A percentile compares a stretch with the other conserved stretches of the same genome.
Conservation (phyloP, 2,329 filamentous ascomycete species). For the Pseudogymnoascus destructans region DNA sequence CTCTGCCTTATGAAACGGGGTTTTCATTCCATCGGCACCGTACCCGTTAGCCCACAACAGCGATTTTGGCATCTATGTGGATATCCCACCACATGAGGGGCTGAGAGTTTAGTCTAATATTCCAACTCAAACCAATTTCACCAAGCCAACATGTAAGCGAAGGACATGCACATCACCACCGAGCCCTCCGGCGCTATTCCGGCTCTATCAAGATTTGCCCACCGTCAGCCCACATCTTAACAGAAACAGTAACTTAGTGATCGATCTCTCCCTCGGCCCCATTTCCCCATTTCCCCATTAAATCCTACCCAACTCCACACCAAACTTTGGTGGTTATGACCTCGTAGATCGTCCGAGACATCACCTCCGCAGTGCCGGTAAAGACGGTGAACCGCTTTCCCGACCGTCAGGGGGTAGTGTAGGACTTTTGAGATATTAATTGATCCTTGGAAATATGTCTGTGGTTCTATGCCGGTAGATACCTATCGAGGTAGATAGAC, state of each 20-base stretch:
- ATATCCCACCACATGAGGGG: background rate
- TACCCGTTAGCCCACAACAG: background rate
- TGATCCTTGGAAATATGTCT: too few relatives aligned
- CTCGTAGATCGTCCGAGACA: background rate
- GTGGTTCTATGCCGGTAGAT: background rate
- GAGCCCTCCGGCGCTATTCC: background rate
- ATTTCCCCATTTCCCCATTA: background rate
- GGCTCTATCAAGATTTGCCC: background rate
- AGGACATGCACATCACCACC: background rate
- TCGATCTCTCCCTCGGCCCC: background rate
- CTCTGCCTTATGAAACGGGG: background rate
- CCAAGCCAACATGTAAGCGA: background rate
- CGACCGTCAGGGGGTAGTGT: background rate
- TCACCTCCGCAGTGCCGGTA: background rate
- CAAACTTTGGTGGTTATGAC: background rate
- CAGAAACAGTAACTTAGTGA: background rate
- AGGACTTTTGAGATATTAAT: too few relatives aligned
- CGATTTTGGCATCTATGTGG: background rate
- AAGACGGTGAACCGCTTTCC: background rate
- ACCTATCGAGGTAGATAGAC: too few relatives aligned
- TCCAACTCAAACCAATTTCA: background rate
- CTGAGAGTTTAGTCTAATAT: background rate
- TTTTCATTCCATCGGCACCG: background rate
- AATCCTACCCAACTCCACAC: background rate
- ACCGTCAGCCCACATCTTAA: background rate